Conservation (phyloP, 2,329 filamentous ascomycete genomes). For the Claviceps arundinis region DNA sequence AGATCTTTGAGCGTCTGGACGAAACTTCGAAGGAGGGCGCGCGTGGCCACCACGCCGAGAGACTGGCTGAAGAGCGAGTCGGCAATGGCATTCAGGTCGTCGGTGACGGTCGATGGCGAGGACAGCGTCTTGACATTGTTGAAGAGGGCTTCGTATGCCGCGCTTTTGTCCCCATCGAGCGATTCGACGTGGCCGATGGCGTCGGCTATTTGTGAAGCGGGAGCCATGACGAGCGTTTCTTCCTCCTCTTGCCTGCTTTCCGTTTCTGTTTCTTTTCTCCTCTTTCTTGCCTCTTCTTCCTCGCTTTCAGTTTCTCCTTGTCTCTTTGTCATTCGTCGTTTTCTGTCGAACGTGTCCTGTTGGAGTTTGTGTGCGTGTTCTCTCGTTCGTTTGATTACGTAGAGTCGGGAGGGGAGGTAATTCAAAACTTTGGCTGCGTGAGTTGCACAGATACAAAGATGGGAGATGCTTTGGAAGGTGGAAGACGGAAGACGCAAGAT, state of each 20-base stretch:
- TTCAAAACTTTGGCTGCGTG: too few relatives aligned
- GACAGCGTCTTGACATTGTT: slow-evolving; percentile 27
- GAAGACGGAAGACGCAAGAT: too few relatives aligned
- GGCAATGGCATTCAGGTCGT: slow-evolving; percentile 55
- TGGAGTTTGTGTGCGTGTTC: too few relatives aligned
- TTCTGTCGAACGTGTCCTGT: too few relatives aligned
- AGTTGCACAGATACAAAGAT: too few relatives aligned
- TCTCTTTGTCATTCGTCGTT: too few relatives aligned
- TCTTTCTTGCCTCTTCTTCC: too few relatives aligned
- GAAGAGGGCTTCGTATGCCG: slow-evolving; percentile 34
- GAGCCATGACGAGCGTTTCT: slow-evolving; percentile 18
- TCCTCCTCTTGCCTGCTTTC: background rate
- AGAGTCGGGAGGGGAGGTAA: too few relatives aligned
- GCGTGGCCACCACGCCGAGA: slow-evolving; percentile 63
- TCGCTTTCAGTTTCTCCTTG: too few relatives aligned
- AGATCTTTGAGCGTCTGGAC: slow-evolving; percentile 48
- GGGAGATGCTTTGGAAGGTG: too few relatives aligned
- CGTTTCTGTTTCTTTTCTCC: background rate
- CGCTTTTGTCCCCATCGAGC: slow-evolving; percentile 26
- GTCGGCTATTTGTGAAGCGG: slow-evolving; percentile 26
- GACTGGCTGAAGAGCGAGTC: slow-evolving; percentile 54
- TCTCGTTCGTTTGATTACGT: too few relatives aligned
- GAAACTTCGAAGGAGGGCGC: slow-evolving; percentile 56
- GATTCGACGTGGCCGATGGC: slow-evolving; percentile 29
- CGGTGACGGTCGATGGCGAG: slow-evolving; percentile 22